Conservation (phyloP, 2,329 filamentous ascomycete species). For the Fusarium mundagurra region DNA sequence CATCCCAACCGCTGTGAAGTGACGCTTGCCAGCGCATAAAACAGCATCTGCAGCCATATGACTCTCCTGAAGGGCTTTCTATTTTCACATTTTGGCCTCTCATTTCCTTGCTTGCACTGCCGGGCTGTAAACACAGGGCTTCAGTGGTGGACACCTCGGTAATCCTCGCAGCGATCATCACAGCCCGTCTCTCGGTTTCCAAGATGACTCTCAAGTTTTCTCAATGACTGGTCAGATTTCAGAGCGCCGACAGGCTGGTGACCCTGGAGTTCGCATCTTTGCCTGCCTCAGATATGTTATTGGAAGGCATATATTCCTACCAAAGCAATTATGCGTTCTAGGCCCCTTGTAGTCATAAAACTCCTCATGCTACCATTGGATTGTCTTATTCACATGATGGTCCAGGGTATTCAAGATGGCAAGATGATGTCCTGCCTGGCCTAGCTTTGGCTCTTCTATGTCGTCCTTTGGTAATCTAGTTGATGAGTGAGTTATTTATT, state of each 20-base stretch:
- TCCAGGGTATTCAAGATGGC: neutral
- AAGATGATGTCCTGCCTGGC: neutral
- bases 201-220: conserved; percentile 25
- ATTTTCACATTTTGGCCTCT: conserved; percentile 31
- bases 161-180: conserved; percentile 22
- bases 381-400: neutral
- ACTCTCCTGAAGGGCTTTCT: conserved; percentile 20
- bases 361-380: neutral
- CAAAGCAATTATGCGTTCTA: neutral
- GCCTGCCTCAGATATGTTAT: conserved; percentile 4
- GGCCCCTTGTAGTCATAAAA: neutral
- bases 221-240: conserved; percentile 38
- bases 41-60: conserved; percentile 39
- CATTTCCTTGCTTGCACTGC: conserved; percentile 25
- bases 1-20: conserved; percentile 18
- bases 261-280: conserved; percentile 20
- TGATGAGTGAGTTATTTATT: neutral
- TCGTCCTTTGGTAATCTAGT: neutral
- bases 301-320: neutral
- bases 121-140: conserved; percentile 2
- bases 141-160: conserved; percentile 1
- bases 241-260: conserved; percentile 1
- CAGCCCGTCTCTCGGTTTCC: conserved; percentile 29
- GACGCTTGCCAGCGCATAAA: conserved; percentile 43
- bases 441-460: neutral